Base-by-base conservation (phyloP, 495 filamentous ascomycete genomes). In the Lepraria neglecta region DNA sequence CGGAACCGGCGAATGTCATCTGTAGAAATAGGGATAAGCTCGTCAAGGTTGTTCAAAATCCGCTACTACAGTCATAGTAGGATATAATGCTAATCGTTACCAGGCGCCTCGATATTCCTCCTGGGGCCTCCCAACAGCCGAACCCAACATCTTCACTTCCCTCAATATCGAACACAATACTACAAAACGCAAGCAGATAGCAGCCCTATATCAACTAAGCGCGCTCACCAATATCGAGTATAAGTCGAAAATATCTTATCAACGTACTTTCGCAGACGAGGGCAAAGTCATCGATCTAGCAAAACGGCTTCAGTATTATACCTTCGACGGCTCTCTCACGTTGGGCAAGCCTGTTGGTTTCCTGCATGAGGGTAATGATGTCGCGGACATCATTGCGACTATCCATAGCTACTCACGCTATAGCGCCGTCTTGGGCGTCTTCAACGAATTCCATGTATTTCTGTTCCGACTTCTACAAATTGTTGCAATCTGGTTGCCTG, bases 291-390 rank as follows among this genome's bases (percentile, higher is more conserved):
- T 80, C 11, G 74, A 85, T 64, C 70, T 85, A 2, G 74, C 73
- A 1, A 70, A 78, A 51, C 91, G 89, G 89, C 71, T 90, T 24
- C 87, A 92, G 67, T 90, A 83, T 67, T 91, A 85, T 67, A 86
- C 86, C 6, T 91, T 90, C 65, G 89, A 92, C 66, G 71, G 86
- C 73, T 77, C 71, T 68, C 77, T 88, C n/a, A 84, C 84, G 24
- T 52, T 35, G 42, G 60, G 65, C 2, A 59, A 55, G n/a, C 19
- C 42, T 11, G 35, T 62, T 73, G 63, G 63, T 27, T 46, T 59
- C 19, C 58, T 65, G 3, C 47, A 61, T 30, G 21, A 35, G 19
- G 50, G 47, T 11, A 28, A 42, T 21, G 63, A 65, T 24, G 12
- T 65, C 11, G 51, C 24, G 6, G 58, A 52, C 19, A 24, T 65